A percentile compares a stretch with the other conserved stretches of the same genome.
phyloP scores from a whole-genome alignment of 306 rosid genomes.

The Neltuma alba region DNA sequence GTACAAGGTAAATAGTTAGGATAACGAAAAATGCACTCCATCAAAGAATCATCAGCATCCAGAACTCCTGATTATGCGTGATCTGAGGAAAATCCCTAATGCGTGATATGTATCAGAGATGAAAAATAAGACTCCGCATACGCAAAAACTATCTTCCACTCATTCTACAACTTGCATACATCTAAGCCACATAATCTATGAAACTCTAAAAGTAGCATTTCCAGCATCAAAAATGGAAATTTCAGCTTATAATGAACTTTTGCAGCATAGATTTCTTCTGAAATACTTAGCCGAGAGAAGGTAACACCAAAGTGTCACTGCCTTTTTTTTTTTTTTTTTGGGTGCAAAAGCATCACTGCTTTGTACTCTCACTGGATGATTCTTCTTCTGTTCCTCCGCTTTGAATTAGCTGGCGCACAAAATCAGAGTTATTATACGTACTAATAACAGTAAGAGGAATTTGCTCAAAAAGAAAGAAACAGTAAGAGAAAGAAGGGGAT shows the following conservation, averaged over 20 bases:
- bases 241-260: slow-evolving; percentile 14
- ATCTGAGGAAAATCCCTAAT: background rate
- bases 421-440: slow-evolving; percentile 13
- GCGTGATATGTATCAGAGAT: background rate
- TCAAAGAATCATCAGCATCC: background rate
- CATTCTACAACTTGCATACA: background rate
- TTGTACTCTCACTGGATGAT: slow-evolving; percentile 44
- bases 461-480: too few relatives aligned
- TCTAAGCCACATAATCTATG: slow-evolving; percentile 32
- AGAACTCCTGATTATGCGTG: background rate
- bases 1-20: background rate
- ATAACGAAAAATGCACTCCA: background rate
- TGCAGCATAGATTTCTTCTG: background rate
- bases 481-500: background rate
- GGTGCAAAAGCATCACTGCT: slow-evolving; percentile 42
- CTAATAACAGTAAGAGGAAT: slow-evolving; percentile 13
- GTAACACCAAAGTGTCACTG: background rate
- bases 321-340: too few relatives aligned
- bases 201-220: slow-evolving; percentile 10
- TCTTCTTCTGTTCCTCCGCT: slow-evolving; percentile 56
- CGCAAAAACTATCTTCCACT: slow-evolving; percentile 16
- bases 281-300: slow-evolving; percentile 11
- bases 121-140: background rate
- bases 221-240: slow-evolving; percentile 16
- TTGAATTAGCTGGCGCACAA: slow-evolving; percentile 66